Percentiles rank a stretch among this genome's conserved stretches.
phyloP scores from a whole-genome alignment of 768 basidiomycete genomes.

The Suillus bovinus region DNA sequence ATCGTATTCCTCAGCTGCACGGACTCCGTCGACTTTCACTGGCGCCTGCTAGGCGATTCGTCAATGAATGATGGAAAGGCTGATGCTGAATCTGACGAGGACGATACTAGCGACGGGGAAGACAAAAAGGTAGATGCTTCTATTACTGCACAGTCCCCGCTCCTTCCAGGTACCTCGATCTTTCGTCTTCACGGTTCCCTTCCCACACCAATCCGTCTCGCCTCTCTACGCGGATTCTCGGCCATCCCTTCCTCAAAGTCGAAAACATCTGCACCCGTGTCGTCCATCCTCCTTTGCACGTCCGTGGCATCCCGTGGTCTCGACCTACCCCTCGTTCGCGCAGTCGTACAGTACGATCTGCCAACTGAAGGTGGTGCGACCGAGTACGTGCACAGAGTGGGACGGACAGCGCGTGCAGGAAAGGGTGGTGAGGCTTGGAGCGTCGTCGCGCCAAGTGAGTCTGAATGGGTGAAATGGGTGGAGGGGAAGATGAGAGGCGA shows the following conservation, averaged over 20 bases:
- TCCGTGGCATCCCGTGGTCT: slow-evolving; percentile 98
- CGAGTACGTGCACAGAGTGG: slow-evolving; percentile 96
- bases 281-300: slow-evolving; percentile 88
- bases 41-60: slow-evolving; percentile 76
- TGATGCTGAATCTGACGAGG: slow-evolving; percentile 23
- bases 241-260: slow-evolving; percentile 35
- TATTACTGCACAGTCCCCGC: slow-evolving; percentile 63
- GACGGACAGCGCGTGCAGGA: slow-evolving; percentile 95
- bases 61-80: slow-evolving; percentile 52
- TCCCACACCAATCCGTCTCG: slow-evolving; percentile 74
- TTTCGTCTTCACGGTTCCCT: slow-evolving; percentile 94
- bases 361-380: slow-evolving; percentile 96
- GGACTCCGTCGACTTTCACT: slow-evolving; percentile 97
- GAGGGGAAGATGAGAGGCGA: slow-evolving; percentile 76
- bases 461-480: slow-evolving; percentile 89
- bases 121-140: slow-evolving; percentile 27
- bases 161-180: slow-evolving; percentile 80
- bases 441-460: slow-evolving; percentile 84
- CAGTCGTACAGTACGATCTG: slow-evolving; percentile 94
- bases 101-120: slow-evolving; percentile 14
- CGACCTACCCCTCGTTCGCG: slow-evolving; percentile 90
- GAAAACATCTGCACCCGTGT: slow-evolving; percentile 34
- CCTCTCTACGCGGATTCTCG: slow-evolving; percentile 83
- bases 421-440: slow-evolving; percentile 96
- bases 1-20: slow-evolving; percentile 97